These are phyloP conservation scores for Microascus cirrosus DNA, from an alignment of 2,329 filamentous ascomycete genomes.

Conservation along the genomic window DNA sequence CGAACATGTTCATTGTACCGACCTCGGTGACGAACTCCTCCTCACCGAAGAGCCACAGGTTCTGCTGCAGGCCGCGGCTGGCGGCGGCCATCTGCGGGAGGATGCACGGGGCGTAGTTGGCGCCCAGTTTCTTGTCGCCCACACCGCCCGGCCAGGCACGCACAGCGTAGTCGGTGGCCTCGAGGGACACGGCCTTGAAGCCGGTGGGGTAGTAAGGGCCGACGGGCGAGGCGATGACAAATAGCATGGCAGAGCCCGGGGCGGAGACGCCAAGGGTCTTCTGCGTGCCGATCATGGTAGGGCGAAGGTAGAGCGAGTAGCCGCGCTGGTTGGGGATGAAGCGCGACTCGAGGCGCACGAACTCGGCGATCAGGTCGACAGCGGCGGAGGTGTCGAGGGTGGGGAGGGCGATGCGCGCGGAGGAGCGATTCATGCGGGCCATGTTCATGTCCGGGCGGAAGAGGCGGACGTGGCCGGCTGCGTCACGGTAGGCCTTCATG, in stretches of 20 bases:
- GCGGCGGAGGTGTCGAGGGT: constrained; percentile 66
- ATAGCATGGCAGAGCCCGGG: constrained; percentile 86
- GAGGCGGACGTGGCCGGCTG: constrained; percentile 63
- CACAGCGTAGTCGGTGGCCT: constrained; percentile 93
- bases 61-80: constrained; percentile 90
- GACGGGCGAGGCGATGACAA: constrained; percentile 90
- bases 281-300: constrained; percentile 96
- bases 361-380: constrained; percentile 70
- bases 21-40: constrained; percentile 96
- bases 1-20: constrained; percentile 98
- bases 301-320: constrained; percentile 91
- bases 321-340: constrained; percentile 82
- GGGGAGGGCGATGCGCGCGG: constrained; percentile 83
- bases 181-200: constrained; percentile 92
- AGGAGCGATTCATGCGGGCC: constrained; percentile 84
- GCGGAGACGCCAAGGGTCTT: constrained; percentile 83
- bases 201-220: constrained; percentile 97
- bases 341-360: constrained; percentile 70
- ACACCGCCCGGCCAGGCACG: constrained; percentile 97
- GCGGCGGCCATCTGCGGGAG: constrained; percentile 91
- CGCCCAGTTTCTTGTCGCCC: constrained; percentile 95
- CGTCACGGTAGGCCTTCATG: constrained; percentile 98
- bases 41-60: constrained; percentile 93
- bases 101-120: constrained; percentile 98
- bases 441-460: constrained; percentile 97